Base-by-base conservation (phyloP, 2,329 filamentous ascomycete genomes). In the Hypomyces rosellus region DNA sequence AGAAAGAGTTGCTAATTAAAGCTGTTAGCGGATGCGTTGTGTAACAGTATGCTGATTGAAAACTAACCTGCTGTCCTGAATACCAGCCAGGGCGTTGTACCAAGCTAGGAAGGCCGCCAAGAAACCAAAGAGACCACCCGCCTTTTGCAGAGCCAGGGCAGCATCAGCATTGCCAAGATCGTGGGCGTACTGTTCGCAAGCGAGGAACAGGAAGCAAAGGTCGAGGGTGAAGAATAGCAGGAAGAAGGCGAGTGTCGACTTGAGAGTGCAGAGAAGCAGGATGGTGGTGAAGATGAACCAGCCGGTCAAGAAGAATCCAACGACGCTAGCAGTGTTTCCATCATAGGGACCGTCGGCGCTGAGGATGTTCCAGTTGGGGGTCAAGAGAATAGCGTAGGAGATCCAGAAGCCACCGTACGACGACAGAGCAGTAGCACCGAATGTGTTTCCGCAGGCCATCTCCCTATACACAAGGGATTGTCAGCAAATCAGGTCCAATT, bases 341-440 rank as follows among this genome's bases (percentile, higher is more conserved):
- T 57, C 58, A 58, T 83, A 83, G 3, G 74, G 75, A 36, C 66
- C 67, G 16, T 73, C 69, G 0, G 58, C 43, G 30, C 65, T 67
- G 8, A 73, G 65, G 51, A 89, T 82, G 44, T 78, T 66, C 72
- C 87, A 90, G 55, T 77, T 64, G 1, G 80, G 87, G 2, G 85
- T 88, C 54, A 87, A 69, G 48, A 91, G 75, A 60, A 91, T 84
- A 55, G 74, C 87, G 61, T 88, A 86, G 12, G 79, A 74, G 62
- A 92, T 80, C 88, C 88, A 92, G 77, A 92, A 92, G 55, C 87
- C 87, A 59, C 88, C 88, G 63, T 88, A 92, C 0, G 87, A 91
- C 9, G 86, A 88, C 51, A 92, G 72, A 16, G 88, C 86, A 20
- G 87, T 91, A 47, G 86, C 88, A 75, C 87, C 87, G 58, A 92